Evolutionary conservation across 805 yeast genomes (phyloP).

Genomic region (Brettanomyces nanus): DNA sequence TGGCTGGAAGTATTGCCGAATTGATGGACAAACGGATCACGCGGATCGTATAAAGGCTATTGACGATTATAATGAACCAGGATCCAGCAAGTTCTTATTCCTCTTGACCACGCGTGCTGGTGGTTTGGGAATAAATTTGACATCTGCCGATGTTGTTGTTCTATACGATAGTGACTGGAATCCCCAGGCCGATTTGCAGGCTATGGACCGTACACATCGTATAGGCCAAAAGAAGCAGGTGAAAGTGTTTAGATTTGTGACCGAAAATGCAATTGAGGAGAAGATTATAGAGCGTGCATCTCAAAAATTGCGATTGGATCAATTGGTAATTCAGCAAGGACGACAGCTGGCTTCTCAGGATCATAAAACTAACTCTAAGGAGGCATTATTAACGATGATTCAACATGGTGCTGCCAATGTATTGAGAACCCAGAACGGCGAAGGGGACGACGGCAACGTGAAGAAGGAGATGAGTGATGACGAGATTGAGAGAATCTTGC

Average conservation of each 20-base stretch:
- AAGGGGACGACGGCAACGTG: too few species aligned
- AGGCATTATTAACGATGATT: conserved; percentile 72
- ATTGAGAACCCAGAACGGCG: conserved; percentile 28
- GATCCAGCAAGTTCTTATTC: conserved; percentile 62
- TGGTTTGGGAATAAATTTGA: conserved; percentile 79
- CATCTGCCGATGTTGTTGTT: conserved; percentile 73
- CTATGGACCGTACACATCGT: conserved; percentile 86
- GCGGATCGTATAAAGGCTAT: conserved; percentile 67
- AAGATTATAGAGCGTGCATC: conserved; percentile 77
- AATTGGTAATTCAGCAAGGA: conserved; percentile 77
- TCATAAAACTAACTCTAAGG: conserved; percentile 44
- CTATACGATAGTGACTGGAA: conserved; percentile 81
- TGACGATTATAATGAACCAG: conserved; percentile 75
- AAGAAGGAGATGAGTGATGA: conserved; percentile 31
- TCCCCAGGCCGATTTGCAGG: conserved; percentile 84
- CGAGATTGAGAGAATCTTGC: conserved; percentile 55
- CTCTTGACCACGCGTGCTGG: conserved; percentile 82
- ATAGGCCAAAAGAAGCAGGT: conserved; percentile 84
- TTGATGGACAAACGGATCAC: conserved; percentile 80
- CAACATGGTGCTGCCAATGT: conserved; percentile 75
- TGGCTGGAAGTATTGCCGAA: conserved; percentile 64
- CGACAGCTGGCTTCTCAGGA: conserved; percentile 16
- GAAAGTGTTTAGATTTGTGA: conserved; percentile 65
- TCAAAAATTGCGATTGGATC: conserved; percentile 70
- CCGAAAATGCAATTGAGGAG: conserved; percentile 80